These are phyloP conservation scores for Acer yangbiense DNA, from an alignment of 345 rosid species.

Conservation along the genomic window DNA sequence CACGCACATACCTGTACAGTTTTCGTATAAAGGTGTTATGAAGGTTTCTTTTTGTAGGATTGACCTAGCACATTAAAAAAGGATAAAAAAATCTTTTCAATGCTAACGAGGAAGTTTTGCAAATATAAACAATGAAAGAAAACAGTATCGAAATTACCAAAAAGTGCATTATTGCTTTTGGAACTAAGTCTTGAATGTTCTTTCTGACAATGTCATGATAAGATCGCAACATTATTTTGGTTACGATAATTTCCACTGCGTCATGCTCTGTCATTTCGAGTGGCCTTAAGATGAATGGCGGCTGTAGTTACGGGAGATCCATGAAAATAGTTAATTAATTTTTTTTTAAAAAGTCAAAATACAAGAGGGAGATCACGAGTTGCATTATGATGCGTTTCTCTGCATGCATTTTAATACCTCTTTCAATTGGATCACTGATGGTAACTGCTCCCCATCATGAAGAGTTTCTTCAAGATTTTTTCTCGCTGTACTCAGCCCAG, in stretches of 20 bases:
- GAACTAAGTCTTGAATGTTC: constrained; percentile 40
- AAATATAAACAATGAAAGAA: background rate
- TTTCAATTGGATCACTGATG: constrained; percentile 31
- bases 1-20: constrained; percentile 30
- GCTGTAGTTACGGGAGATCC: constrained; percentile 26
- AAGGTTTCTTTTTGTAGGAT: constrained; percentile 39
- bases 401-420: constrained; percentile 27
- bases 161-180: constrained; percentile 48
- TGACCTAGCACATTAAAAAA: constrained; percentile 33
- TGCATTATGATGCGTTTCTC: constrained; percentile 2
- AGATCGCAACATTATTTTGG: constrained; percentile 40
- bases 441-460: constrained; percentile 9
- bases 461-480: constrained; percentile 1
- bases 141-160: constrained; percentile 29
- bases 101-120: constrained; percentile 3
- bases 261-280: constrained; percentile 34
- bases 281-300: constrained; percentile 33
- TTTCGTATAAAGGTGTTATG: constrained; percentile 34
- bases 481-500: constrained; percentile 16
- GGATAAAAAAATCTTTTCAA: background rate
- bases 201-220: constrained; percentile 43
- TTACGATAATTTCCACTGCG: constrained; percentile 32
- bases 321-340: background rate
- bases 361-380: background rate
- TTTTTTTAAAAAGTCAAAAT: background rate